Evolutionary conservation across 2,329 filamentous ascomycete genomes (phyloP), one percentile per base, ranked within the genome.

Genomic region (Dryadomyces sulphureus): DNA sequence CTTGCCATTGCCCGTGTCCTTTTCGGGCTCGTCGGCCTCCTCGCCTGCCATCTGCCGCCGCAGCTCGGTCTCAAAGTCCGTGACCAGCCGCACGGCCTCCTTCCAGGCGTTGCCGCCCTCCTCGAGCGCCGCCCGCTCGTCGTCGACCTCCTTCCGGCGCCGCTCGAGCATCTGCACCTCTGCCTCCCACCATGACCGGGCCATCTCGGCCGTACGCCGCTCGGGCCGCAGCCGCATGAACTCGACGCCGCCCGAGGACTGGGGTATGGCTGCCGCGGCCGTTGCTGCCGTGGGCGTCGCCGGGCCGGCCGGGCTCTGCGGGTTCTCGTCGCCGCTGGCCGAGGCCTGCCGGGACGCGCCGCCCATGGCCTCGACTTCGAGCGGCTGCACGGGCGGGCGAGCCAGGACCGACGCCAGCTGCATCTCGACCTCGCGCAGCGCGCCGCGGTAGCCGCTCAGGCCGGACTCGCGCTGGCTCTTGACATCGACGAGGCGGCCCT

Each of bases 361-460:
- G 32, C 45, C 45, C 3, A 72, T 53, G 1, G 69, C 65, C 32
- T 69, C 68, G 0, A 64, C 53, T 46, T 77, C 72, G 7, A 79
- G 55, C 0, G 74, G 72, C 36, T 64, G 64, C 5, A 77, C 61
- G 0, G 75, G 73, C 1, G 79, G 77, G 14, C 69, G 67, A 9
- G 62, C 66, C 53, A 88, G 64, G 48, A 88, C 72, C 4, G 63
- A 65, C 5, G 64, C 62, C 6, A 86, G 68, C 46, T 83, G 74
- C 14, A 64, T 65, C 49, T 88, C 80, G 6, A 84, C 70, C 45
- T 84, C 73, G 46, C 67, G 73, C 32, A 86, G 62, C 4, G 81
- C 80, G 1, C 79, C 74, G 19, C 71, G 75, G 58, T 86, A 88
- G 0, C 81, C 80, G 46, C 80, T 84, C 14, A 87, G 59, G n/a